Conservation (phyloP, 2,329 filamentous ascomycete species). For the Talaromyces sp. region DNA sequence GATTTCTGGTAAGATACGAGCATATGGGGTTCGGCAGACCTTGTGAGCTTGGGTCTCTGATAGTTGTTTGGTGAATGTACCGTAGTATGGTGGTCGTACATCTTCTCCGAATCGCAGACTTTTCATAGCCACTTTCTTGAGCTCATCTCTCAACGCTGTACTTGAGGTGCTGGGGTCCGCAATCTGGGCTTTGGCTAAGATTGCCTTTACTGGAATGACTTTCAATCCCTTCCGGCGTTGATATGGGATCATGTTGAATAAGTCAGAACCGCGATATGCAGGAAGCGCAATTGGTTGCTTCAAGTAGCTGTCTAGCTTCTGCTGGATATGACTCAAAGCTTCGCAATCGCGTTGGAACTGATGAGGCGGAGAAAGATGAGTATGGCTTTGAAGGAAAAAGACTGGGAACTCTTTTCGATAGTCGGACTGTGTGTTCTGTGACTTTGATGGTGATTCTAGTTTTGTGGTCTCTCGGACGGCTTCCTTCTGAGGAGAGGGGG, state of each 20-base stretch:
- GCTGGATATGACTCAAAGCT: slow-evolving; percentile 52
- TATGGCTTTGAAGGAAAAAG: slow-evolving; percentile 73
- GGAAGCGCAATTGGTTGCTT: slow-evolving; percentile 19
- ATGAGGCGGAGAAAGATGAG: slow-evolving; percentile 60
- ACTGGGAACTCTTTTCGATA: slow-evolving; percentile 72
- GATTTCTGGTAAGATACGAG: slow-evolving; percentile 49
- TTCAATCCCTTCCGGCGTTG: slow-evolving; percentile 32
- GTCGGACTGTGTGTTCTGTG: slow-evolving; percentile 40
- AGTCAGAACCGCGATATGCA: slow-evolving; percentile 32
- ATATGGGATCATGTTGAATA: slow-evolving; percentile 40
- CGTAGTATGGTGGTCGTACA: slow-evolving; percentile 60
- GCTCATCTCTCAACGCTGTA: slow-evolving; percentile 35
- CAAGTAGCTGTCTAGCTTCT: slow-evolving; percentile 45
- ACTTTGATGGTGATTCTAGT: slow-evolving; percentile 15
- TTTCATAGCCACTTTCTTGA: slow-evolving; percentile 53
- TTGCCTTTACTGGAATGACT: slow-evolving; percentile 52
- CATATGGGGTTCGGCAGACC: slow-evolving; percentile 54
- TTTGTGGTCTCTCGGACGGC: slow-evolving; percentile 13
- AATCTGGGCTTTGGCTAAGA: slow-evolving; percentile 57
- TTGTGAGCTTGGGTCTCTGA: slow-evolving; percentile 40
- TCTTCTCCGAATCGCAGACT: slow-evolving; percentile 60
- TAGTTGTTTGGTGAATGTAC: slow-evolving; percentile 55
- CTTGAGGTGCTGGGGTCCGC: slow-evolving; percentile 31
- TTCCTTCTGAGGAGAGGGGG: slow-evolving; percentile 24
- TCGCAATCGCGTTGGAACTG: slow-evolving; percentile 58